A percentile compares a stretch with the other conserved stretches of the same genome.
Conservation (phyloP, 1,284 basidiomycete species). For the Moniliella sp. region DNA sequence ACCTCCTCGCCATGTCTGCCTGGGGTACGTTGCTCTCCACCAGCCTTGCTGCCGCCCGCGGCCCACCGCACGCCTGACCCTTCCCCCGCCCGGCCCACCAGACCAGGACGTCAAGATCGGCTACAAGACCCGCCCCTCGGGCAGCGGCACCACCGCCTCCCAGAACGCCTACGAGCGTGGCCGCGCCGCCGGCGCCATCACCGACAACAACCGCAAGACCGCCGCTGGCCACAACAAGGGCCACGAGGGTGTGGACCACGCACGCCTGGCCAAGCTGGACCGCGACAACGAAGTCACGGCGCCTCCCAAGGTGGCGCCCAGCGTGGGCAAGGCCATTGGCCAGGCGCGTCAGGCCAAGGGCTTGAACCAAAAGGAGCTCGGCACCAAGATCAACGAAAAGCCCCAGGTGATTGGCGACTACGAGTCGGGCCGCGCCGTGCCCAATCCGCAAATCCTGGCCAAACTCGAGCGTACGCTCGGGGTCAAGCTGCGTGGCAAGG, state of each 20-base stretch:
- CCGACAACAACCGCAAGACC: conserved; percentile 37
- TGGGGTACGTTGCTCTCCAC: too few species aligned
- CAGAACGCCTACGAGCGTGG: conserved; percentile 31
- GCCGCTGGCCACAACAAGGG: conserved; percentile 26
- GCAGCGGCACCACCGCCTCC: conserved; percentile 50
- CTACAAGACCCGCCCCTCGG: conserved; percentile 41
- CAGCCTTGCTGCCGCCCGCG: too few species aligned
- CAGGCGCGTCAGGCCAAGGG: conserved; percentile 54
- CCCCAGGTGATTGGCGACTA: conserved; percentile 69
- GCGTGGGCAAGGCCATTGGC: conserved; percentile 69
- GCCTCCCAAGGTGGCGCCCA: conserved; percentile 57
- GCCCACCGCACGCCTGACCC: too few species aligned
- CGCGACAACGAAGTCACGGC: conserved; percentile 70
- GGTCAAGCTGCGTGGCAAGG: conserved; percentile 66
- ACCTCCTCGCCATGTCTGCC: too few species aligned
- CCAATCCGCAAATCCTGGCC: conserved; percentile 64
- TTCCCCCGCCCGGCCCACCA: not conserved
- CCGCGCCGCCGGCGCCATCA: conserved; percentile 35
- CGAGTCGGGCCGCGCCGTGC: conserved; percentile 59
- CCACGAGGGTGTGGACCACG: conserved; percentile 24
- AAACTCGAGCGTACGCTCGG: conserved; percentile 76
- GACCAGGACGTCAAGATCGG: conserved; percentile 47
- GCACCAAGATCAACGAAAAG: conserved; percentile 76
- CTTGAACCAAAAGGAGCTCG: conserved; percentile 77
- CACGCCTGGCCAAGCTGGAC: conserved; percentile 26